Evolutionary conservation across 768 basidiomycete species (phyloP), one percentile per base, ranked within the genome.

Genomic region (Galerina marginata): DNA sequence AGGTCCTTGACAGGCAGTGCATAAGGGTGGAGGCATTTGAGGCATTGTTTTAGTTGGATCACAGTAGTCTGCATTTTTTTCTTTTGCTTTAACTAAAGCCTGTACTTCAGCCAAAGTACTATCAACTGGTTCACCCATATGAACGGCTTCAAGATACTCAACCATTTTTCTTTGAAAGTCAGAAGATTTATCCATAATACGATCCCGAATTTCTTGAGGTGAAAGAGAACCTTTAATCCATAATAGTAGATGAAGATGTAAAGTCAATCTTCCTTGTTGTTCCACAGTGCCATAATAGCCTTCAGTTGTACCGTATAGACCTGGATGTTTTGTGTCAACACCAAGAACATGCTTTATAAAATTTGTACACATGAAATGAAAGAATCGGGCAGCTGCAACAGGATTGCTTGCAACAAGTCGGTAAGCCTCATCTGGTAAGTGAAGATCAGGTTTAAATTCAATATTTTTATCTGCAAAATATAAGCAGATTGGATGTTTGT

Each of bases 271-370:
- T 0, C 78, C 77, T 61, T 80, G 79, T 37, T 75, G 71, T 54
- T 80, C 77, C 0, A 79, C 76, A 3, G 76, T 78, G 7, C 79
- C 77, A 64, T 77, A 79, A 48, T 78, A 77, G 1, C 65, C 72
- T 15, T 51, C 43, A 4, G 72, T 71, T 0, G 65, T 23, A 0
- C 78, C 75, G 59, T 67, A 77, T 15, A 75, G n/a, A 0, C 74
- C 74, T 26, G 20, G 20, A 20, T 20, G 2, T 20, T 39, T 11
- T 38, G 65, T 44, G n/a, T 66, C 20, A 14, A 69, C 36, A 5
- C 74, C 64, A 33, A 33, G 29, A 33, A 33, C 29, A 2, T 33
- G 29, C 29, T 33, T 33, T 33, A 33, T 33, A 33, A 33, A 33
- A 33, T 33, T 33, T 33, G 29, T 33, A 7, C 29, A 33, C 61